These are phyloP conservation scores for Cladophialophora psammophila DNA, from an alignment of 2,329 filamentous ascomycete species.

Conservation along the genomic window DNA sequence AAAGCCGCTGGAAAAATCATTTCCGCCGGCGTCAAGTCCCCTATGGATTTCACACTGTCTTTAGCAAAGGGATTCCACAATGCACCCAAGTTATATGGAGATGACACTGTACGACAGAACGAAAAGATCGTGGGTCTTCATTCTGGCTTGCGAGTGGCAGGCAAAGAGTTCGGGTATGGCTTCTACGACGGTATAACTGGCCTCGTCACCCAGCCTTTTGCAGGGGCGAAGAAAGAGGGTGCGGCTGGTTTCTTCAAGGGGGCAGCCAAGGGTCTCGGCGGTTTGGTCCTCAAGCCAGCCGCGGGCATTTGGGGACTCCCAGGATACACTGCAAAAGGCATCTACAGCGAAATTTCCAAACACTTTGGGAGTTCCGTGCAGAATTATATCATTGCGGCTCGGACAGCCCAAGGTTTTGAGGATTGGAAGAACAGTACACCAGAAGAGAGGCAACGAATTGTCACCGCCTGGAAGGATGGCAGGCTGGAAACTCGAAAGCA, in stretches of 20 bases:
- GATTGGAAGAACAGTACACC: conserved; percentile 64
- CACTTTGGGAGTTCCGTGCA: conserved; percentile 73
- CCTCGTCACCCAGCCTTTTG: conserved; percentile 77
- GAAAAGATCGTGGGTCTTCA: conserved; percentile 80
- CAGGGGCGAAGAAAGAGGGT: conserved; percentile 72
- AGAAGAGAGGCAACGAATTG: conserved; percentile 69
- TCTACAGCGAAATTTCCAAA: conserved; percentile 78
- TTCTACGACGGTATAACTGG: conserved; percentile 84
- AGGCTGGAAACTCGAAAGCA: conserved; percentile 64
- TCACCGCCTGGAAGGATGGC: conserved; percentile 69
- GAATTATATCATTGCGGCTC: conserved; percentile 80
- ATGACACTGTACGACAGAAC: conserved; percentile 77
- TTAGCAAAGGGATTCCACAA: conserved; percentile 89
- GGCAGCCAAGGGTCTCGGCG: conserved; percentile 82
- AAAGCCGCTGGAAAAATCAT: conserved; percentile 76
- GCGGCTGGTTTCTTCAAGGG: conserved; percentile 75
- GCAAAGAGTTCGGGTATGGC: conserved; percentile 78
- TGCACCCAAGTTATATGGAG: conserved; percentile 82
- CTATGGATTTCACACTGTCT: conserved; percentile 83
- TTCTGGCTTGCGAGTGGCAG: conserved; percentile 78
- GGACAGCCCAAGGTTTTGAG: conserved; percentile 76
- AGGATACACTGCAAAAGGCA: conserved; percentile 82
- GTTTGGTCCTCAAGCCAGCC: conserved; percentile 80
- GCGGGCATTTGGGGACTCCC: conserved; percentile 79
- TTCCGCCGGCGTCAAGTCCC: conserved; percentile 76